Evolutionary conservation across 1,284 basidiomycete species (phyloP).

Genomic region (Trichosporon ovoides): DNA sequence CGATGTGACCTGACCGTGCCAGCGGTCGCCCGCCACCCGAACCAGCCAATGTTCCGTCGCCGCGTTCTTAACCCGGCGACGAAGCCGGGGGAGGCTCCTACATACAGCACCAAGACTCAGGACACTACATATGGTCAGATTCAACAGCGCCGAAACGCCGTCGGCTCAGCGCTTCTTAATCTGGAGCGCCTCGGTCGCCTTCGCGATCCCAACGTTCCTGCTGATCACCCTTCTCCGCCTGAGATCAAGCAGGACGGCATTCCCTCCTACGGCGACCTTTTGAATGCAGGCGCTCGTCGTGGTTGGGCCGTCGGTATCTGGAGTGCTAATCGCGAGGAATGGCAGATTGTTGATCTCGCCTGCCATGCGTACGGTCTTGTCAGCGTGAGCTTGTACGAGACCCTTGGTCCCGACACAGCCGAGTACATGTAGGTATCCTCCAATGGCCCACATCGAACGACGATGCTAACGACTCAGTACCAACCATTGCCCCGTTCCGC

Average conservation of each 20-base stretch:
- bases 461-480: conserved; percentile 54
- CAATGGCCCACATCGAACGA: too few relatives aligned
- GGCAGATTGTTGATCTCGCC: conserved; percentile 82
- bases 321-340: conserved; percentile 61
- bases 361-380: conserved; percentile 75
- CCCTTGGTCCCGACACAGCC: conserved; percentile 65
- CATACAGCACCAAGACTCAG: conserved; percentile 33
- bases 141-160: conserved; percentile 33
- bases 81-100: conserved; percentile 21
- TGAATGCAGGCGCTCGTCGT: conserved; percentile 37
- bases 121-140: conserved; percentile 35
- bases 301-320: conserved; percentile 52
- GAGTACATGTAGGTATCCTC: conserved; percentile 36
- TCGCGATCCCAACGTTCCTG: conserved; percentile 20
- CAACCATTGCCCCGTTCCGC: conserved; percentile 72
- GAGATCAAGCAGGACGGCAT: conserved; percentile 34
- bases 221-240: conserved; percentile 18
- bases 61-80: conserved; percentile 27
- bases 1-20: not conserved
- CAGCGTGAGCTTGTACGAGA: conserved; percentile 85
- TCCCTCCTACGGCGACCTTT: conserved; percentile 29
- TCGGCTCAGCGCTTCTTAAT: conserved; percentile 42
- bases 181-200: conserved; percentile 42
- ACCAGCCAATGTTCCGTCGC: conserved; percentile 35
- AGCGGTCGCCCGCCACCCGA: conserved; percentile 40